Evolutionary conservation across 331 rosid species (phyloP), one percentile per base, ranked within the genome.

Genomic region (Rosa hybrid): DNA sequence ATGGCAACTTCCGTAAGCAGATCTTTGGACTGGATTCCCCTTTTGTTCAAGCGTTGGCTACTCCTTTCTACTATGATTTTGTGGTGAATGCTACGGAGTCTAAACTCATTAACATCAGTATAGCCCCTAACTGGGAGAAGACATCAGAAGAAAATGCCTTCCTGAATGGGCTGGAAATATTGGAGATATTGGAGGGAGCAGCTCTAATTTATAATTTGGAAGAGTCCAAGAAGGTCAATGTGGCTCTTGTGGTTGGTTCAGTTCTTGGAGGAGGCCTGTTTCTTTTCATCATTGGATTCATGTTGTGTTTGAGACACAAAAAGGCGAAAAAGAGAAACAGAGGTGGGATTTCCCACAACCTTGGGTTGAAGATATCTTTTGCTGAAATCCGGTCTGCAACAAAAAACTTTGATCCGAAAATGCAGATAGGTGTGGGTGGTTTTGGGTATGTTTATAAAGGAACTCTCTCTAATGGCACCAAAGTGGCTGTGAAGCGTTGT

Each of bases 391-490:
- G 44, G n/a, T 45, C 7, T 4, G 86, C 90, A 2, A 88, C 91
- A 0, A 84, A 79, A 34, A 82, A 85, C 49, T 90, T 90, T 59
- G 77, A 86, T 72, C 5, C 62, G 12, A 84, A 81, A 18, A 51
- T 84, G 38, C 44, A 76, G 21, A 81, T 84, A 17, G 89, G 91
- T 0, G 79, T 72, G 68, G 92, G 91, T 59, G 90, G 94, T 0
- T 90, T 88, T 77, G 92, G 92, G 21, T 72, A 72, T 17, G 89
- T 90, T 21, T 90, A 88, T 51, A 81, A 38, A 53, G 90, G 90
- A 38, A 74, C 73, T 9, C 70, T 87, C 39, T 44, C 34, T 42
- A 56, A 83, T 23, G 90, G 87, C 54, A 73, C 41, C 45, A 80
- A 44, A 75, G 88, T 83, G 49, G 88, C 90, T 30, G 89, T 88